Percentiles rank a stretch among this genome's conserved stretches.
Conservation (phyloP, 768 basidiomycete species). For the Russula sp. region DNA sequence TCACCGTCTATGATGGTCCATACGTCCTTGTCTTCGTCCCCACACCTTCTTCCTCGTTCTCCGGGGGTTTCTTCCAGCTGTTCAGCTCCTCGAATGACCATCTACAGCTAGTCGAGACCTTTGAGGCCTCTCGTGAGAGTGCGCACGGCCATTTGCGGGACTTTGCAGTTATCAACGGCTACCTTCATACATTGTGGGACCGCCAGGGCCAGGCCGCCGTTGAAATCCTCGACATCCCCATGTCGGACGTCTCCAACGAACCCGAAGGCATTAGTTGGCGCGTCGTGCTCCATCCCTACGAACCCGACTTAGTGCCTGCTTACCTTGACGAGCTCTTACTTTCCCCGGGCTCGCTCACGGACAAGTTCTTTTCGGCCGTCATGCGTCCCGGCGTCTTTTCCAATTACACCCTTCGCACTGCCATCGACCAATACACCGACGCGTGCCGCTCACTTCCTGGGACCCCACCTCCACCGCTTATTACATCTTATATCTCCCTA, state of each 20-base stretch:
- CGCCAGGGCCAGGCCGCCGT: conserved; percentile 68
- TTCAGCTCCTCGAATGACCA: conserved; percentile 51
- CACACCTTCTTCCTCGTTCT: conserved; percentile 52
- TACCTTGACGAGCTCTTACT: conserved; percentile 82
- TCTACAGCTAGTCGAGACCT: conserved; percentile 48
- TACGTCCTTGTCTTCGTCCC: conserved; percentile 71
- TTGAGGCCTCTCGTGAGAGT: conserved; percentile 56
- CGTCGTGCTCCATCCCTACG: conserved; percentile 54
- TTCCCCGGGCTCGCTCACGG: conserved; percentile 62
- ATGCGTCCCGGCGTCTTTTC: conserved; percentile 90
- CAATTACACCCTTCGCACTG: conserved; percentile 68
- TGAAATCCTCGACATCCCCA: conserved; percentile 47
- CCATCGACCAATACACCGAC: conserved; percentile 77
- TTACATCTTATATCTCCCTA: conserved; percentile 56
- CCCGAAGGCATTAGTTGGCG: conserved; percentile 43
- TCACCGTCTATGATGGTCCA: conserved; percentile 60
- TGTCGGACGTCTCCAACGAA: conserved; percentile 33
- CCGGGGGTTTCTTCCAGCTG: conserved; percentile 79
- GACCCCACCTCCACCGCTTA: conserved; percentile 49
- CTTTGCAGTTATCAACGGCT: conserved; percentile 50
- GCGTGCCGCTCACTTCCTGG: conserved; percentile 63
- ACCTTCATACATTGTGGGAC: conserved; percentile 75
- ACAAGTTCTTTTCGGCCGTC: conserved; percentile 75
- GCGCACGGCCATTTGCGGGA: conserved; percentile 72
- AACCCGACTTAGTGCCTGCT: conserved; percentile 75